These are phyloP conservation scores for Stentor roeselii DNA, from an alignment of 73 alveolate genomes.

Conservation along the genomic window DNA sequence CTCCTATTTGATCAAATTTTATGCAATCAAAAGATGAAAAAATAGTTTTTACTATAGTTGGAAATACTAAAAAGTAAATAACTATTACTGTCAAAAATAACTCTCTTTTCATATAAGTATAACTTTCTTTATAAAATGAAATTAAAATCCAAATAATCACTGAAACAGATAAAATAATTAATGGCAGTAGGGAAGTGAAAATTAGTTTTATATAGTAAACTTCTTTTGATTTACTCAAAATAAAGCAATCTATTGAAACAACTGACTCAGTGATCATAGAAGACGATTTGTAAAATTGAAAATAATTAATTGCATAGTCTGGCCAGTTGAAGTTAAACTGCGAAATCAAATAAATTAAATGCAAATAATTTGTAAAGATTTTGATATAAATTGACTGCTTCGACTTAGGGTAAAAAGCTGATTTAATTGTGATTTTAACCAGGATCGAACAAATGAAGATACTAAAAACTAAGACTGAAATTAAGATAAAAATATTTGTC, in stretches of 20 bases:
- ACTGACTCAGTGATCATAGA: slow-evolving; percentile 37
- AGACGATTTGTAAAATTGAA: slow-evolving; percentile 36
- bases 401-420: slow-evolving; percentile 9
- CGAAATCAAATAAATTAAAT: slow-evolving; percentile 45
- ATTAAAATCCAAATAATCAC: slow-evolving; percentile 33
- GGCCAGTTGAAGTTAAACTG: slow-evolving; percentile 68
- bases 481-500: background rate
- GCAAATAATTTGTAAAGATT: slow-evolving; percentile 54
- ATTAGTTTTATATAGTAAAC: slow-evolving; percentile 37
- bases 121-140: slow-evolving; percentile 23
- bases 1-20: slow-evolving; percentile 41
- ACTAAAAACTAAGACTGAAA: background rate
- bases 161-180: slow-evolving; percentile 28
- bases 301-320: slow-evolving; percentile 29
- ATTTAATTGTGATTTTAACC: background rate
- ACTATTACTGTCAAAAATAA: slow-evolving; percentile 48
- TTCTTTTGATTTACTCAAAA: slow-evolving; percentile 31
- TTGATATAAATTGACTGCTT: slow-evolving; percentile 51
- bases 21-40: slow-evolving; percentile 52
- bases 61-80: slow-evolving; percentile 50
- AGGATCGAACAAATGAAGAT: background rate
- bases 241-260: slow-evolving; percentile 54
- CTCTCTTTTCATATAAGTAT: slow-evolving; percentile 31
- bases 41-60: slow-evolving; percentile 51
- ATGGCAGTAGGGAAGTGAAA: slow-evolving; percentile 41